These are phyloP conservation scores for Pterocarpus macrocarpus DNA, from an alignment of 306 rosid genomes.

Conservation along the genomic window DNA sequence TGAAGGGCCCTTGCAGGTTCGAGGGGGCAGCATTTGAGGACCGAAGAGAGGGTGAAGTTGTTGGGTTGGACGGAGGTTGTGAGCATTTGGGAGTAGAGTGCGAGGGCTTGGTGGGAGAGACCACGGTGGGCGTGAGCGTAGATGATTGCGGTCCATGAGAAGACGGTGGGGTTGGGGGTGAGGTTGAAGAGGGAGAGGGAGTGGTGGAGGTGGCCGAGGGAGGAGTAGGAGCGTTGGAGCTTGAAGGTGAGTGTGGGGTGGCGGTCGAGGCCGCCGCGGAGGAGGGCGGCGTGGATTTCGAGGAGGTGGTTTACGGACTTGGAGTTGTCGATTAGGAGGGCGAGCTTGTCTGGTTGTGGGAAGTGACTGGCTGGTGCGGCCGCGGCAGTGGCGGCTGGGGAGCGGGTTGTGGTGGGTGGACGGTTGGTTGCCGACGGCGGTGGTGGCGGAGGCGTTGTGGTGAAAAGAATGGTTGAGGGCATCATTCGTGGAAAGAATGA, in stretches of 20 bases:
- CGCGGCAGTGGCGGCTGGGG: slow-evolving; percentile 17
- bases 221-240: slow-evolving; percentile 86
- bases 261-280: slow-evolving; percentile 66
- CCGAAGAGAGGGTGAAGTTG: slow-evolving; percentile 73
- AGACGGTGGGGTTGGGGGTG: slow-evolving; percentile 63
- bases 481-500: slow-evolving; percentile 19
- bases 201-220: slow-evolving; percentile 73
- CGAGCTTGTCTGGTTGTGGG: slow-evolving; percentile 51
- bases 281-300: slow-evolving; percentile 72
- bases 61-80: slow-evolving; percentile 65
- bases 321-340: slow-evolving; percentile 62
- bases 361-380: slow-evolving; percentile 38
- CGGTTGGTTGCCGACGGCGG: slow-evolving; percentile 24
- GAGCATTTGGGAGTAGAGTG: slow-evolving; percentile 68
- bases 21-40: slow-evolving; percentile 59
- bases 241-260: slow-evolving; percentile 81
- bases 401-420: neutral
- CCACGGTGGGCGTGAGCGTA: slow-evolving; percentile 64
- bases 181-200: slow-evolving; percentile 68
- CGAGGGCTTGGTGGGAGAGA: slow-evolving; percentile 59
- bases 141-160: slow-evolving; percentile 72
- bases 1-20: slow-evolving; percentile 58
- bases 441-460: slow-evolving; percentile 19
- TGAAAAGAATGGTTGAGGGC: slow-evolving; percentile 47
- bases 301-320: slow-evolving; percentile 64